Evolutionary conservation across 345 rosid species (phyloP).

Genomic region (Euphorbia lathyris): DNA sequence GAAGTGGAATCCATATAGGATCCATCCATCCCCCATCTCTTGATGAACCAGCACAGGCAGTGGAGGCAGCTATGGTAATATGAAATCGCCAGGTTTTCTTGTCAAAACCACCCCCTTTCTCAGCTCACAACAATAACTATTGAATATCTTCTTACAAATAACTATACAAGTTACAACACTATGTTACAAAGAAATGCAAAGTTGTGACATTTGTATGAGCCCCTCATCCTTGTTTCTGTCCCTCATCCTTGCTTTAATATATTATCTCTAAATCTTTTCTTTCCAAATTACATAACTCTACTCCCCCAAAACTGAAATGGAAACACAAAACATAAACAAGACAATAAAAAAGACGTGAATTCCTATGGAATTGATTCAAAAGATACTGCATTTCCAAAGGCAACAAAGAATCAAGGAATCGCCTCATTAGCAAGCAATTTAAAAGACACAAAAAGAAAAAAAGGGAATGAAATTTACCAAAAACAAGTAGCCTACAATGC

Average conservation of each 20-base stretch:
- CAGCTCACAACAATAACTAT: slow-evolving; percentile 19
- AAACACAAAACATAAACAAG: slow-evolving; percentile 8
- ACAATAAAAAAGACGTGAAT: slow-evolving; percentile 5
- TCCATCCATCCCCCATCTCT: slow-evolving; percentile 83
- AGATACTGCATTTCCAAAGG: not conserved
- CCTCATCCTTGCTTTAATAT: no score
- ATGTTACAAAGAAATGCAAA: slow-evolving; percentile 36
- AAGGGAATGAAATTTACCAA: slow-evolving; percentile 26
- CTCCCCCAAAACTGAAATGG: slow-evolving; percentile 27
- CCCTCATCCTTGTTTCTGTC: slow-evolving; percentile 45
- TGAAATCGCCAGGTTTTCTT: slow-evolving; percentile 66
- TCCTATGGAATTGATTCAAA: not conserved
- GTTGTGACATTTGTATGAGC: slow-evolving; percentile 27
- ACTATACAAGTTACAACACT: slow-evolving; percentile 20
- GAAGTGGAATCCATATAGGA: slow-evolving; percentile 52
- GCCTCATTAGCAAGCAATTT: slow-evolving; percentile 59
- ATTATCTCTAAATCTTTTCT: slow-evolving; percentile 33
- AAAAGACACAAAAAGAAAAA: slow-evolving; percentile 19
- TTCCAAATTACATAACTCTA: slow-evolving; percentile 23
- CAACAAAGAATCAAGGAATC: slow-evolving; percentile 39
- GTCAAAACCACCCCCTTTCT: slow-evolving; percentile 20
- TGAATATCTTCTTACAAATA: not conserved
- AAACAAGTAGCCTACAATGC: slow-evolving; percentile 11
- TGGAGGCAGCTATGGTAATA: slow-evolving; percentile 39
- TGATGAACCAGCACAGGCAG: slow-evolving; percentile 35